Base-by-base conservation (phyloP, 495 filamentous ascomycete species). In the Immersiella caudata region DNA sequence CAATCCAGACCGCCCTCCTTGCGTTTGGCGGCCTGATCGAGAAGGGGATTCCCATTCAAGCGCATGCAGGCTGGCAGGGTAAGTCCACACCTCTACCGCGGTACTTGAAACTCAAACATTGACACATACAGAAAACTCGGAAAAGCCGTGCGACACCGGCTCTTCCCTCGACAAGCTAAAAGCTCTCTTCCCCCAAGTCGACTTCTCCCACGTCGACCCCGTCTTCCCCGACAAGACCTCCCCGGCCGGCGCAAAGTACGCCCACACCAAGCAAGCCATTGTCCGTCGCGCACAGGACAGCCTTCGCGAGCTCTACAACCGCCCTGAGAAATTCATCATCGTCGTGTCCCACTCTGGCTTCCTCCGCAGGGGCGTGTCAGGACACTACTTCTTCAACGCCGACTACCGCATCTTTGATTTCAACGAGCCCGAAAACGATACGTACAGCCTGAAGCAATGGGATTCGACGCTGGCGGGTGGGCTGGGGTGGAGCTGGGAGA, bases 341-440 rank as follows among this genome's bases (percentile, higher is more conserved):
- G 86, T 88, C 1, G 84, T 89, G 6, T 83, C 81, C 33, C 87
- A 90, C 70, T 86, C 86, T 0, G 86, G 81, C 3, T 89, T 89
- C 69, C 69, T 89, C 60, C 68, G 85, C 14, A 56, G 76, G 20
- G 81, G 75, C 6, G 79, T 88, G 25, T 78, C 79, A 6, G 77
- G 81, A 4, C 74, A 75, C 21, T 78, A 75, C 71, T 88, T 79
- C 67, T 79, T 79, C 54, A 90, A 90, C 69, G 87, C 83, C 7
- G 87, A 90, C 69, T 90, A 84, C 69, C 80, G 87, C 9, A 77
- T 90, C 51, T 89, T 89, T 68, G 84, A 88, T 3, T 86, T 88
- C 64, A 80, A 76, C 33, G 76, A 77, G 24, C 65, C 66, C 3
- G 60, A 73, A 29, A 61, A 49, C 0, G 75, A 74, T 8, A 75